These are phyloP conservation scores for Scedosporium minutisporum DNA, from an alignment of 2,329 filamentous ascomycete species.

Conservation along the genomic window DNA sequence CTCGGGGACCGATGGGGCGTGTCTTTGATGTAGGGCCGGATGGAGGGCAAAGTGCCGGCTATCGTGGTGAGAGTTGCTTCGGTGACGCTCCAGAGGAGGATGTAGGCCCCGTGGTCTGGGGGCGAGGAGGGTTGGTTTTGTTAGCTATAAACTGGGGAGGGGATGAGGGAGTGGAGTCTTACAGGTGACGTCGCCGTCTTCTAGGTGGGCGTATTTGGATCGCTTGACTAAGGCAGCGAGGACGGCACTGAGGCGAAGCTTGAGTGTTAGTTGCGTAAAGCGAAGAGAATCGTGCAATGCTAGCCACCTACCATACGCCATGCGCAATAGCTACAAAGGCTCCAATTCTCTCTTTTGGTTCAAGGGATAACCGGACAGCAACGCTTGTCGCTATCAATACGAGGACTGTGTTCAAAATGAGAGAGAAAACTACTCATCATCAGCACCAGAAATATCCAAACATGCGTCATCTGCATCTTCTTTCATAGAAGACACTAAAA, in stretches of 20 bases:
- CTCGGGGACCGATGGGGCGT: not conserved
- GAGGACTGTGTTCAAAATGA: not conserved
- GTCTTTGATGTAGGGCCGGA: not conserved
- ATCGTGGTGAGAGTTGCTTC: conserved; percentile 1
- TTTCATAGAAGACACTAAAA: not conserved
- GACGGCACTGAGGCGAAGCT: not conserved
- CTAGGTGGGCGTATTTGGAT: not conserved
- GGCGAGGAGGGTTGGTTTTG: not conserved
- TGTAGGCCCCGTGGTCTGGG: conserved; percentile 12
- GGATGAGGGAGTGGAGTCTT: not conserved
- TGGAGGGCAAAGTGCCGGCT: not conserved
- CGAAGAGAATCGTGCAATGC: no score
- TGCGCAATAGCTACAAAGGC: not conserved
- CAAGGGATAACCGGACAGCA: not conserved
- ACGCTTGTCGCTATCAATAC: not conserved
- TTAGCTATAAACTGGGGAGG: not conserved
- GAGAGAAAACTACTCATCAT: not conserved
- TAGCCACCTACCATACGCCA: not conserved
- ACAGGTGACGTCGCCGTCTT: conserved; percentile 3
- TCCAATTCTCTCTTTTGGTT: not conserved
- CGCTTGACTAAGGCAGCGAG: not conserved
- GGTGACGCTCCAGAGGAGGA: conserved; percentile 2
- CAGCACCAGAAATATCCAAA: not conserved
- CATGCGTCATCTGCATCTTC: not conserved
- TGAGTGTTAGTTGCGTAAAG: not conserved